Conservation (phyloP, 257 asterid genomes). For the Cinchona pubescens region DNA sequence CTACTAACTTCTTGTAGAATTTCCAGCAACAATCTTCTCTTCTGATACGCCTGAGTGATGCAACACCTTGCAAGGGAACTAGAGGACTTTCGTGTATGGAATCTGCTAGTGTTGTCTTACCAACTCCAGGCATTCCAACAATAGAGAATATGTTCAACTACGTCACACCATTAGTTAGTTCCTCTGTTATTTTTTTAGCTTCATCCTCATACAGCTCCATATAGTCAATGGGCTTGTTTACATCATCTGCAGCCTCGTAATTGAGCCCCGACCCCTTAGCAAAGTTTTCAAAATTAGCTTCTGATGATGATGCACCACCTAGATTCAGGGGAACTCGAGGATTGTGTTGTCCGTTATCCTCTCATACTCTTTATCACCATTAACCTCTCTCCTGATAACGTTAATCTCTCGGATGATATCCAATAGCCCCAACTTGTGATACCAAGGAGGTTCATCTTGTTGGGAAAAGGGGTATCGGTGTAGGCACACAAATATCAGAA, state of each 20-base stretch:
- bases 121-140: constrained; percentile 11
- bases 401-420: background rate
- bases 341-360: too few species aligned
- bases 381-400: background rate
- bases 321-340: too few species aligned
- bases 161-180: background rate
- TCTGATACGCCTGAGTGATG: background rate
- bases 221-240: background rate
- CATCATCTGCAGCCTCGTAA: background rate
- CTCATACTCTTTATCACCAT: too few species aligned
- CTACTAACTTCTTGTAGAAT: background rate
- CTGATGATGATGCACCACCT: background rate
- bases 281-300: background rate
- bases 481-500: too few species aligned
- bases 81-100: background rate
- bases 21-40: background rate
- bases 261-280: too few species aligned
- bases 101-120: background rate
- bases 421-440: background rate
- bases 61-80: too few species aligned
- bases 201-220: background rate
- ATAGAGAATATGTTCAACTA: background rate
- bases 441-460: background rate
- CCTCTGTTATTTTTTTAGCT: background rate
- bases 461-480: too few species aligned